Evolutionary conservation across 75 land plant species (phyloP), one percentile per base, ranked within the genome.

Genomic region (Sequoia sempervirens): DNA sequence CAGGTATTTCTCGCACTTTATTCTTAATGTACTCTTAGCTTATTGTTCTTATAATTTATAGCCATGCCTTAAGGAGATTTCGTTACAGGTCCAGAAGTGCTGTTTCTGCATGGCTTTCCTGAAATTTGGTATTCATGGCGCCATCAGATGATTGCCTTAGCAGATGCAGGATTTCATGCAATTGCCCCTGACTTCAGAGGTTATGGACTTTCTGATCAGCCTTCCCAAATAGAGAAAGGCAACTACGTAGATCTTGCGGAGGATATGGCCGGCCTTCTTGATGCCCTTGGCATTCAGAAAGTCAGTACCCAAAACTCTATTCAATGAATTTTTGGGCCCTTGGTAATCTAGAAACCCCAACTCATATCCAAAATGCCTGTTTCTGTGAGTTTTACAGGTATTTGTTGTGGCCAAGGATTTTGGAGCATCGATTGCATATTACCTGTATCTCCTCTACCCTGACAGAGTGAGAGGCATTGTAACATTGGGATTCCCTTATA

Each of bases 331-430:
- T 13, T 1, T 12, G 14, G 14, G 15, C 14, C 13, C 54, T 1
- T 53, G 13, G 1, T 53, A 53, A 40, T 53, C 14, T 53, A 13
- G 14, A 53, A 23, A 26, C 68, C 28, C 68, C 28, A 23, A 23
- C 15, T 34, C 74, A 30, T 12, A 26, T 37, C 6, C 30, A 9
- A 34, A 20, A 20, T 69, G 26, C 70, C 0, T 47, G 14, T 36
- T 34, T 15, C 41, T 34, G 32, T 43, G 34, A 52, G 7, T 18
- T 4, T 46, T 2, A 15, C 75, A 93, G 93, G 95, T 80, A 18
- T 93, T 91, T 82, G 14, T 93, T 46, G 85, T 93, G 10, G 90
- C 54, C 6, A 90, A 90, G 58, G 95, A 93, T 73, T 88, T 90
- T 83, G 95, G 95, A 43, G 89, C 83, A 2, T 10, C 38, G 10